Evolutionary conservation across 257 asterid genomes (phyloP), one percentile per base, ranked within the genome.

Genomic region (Prunella vulgaris): DNA sequence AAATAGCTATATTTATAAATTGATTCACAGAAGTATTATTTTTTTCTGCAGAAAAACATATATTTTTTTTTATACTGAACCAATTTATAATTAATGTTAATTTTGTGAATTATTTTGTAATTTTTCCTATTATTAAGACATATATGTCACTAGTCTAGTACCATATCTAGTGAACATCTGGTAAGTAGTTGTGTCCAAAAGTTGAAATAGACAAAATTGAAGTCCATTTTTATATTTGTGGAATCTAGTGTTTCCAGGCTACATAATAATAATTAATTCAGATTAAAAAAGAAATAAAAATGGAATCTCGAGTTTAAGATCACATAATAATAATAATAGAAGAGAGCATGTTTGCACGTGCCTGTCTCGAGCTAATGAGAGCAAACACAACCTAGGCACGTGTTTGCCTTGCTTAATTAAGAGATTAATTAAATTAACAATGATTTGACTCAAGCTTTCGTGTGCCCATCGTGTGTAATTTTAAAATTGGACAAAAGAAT

Each of bases 341-440:
- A 25, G 20, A 52, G 27, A 30, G 48, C 57, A 75, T 64, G 76
- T 21, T 44, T 64, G 57, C 80, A 76, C 80, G 80, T 76, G 80
- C 66, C 9, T 67, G 64, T 24, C 72, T 15, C 21, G 22, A 60
- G 72, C 64, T 38, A 60, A 20, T 13, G 66, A 66, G 48, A 37
- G 44, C 4, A 51, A 18, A 10, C 15, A 32, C 30, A 51, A 5
- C 18, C 3, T 46, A 28, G 15, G 22, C 76, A 46, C 73, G 79
- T 73, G 82, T 65, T 1, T 10, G 20, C 13, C 73, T 63, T 42
- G 51, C 75, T 12, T 5, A 40, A 27, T 51, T 54, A 14, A 3
- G 17, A 3, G 20, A 20, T 44, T 46, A 66, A 0, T 18, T 5
- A 2, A 38, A 40, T 73, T 15, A 54, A 73, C 28, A 1, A 73